These are phyloP conservation scores for Hura crepitans DNA, from an alignment of 441 rosid species.

Conservation along the genomic window DNA sequence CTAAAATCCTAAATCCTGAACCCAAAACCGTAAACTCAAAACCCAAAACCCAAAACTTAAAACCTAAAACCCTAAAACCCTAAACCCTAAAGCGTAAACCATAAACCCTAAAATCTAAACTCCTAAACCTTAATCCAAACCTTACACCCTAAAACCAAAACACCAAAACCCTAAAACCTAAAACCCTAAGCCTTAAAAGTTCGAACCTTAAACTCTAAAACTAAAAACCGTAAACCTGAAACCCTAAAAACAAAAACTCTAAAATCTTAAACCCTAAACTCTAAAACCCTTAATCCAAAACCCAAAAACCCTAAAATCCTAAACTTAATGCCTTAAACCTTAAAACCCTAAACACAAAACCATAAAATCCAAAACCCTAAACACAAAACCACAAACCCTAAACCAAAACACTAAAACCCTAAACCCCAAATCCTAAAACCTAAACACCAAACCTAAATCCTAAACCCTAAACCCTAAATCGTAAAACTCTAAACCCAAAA, in stretches of 20 bases:
- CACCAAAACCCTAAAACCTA: not conserved
- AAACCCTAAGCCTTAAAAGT: conserved; percentile 11
- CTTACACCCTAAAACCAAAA: not conserved
- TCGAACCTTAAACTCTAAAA: not conserved
- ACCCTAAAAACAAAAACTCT: conserved; percentile 15
- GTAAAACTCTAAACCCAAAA: conserved; percentile 3
- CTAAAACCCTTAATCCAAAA: conserved; percentile 8
- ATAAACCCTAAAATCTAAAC: not conserved
- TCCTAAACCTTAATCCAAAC: not conserved
- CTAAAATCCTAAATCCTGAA: conserved; percentile 21
- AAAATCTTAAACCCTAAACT: conserved; percentile 16
- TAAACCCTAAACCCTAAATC: not conserved
- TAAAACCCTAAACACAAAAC: conserved; percentile 9
- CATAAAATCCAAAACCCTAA: not conserved
- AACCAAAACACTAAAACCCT: conserved; percentile 14
- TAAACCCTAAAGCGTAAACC: not conserved
- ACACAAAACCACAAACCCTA: conserved; percentile 18
- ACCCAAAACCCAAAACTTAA: conserved; percentile 18
- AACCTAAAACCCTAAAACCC: conserved; percentile 13
- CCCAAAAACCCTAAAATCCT: conserved; percentile 19
- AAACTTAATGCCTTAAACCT: not conserved
- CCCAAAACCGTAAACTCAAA: conserved; percentile 20
- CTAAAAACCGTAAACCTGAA: conserved; percentile 8
- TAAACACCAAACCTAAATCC: conserved; percentile 11
- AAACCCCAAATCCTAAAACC: conserved; percentile 23